Evolutionary conservation across 192 early-diverging fungal species (phyloP).

Genomic region (Coemansia sp.): DNA sequence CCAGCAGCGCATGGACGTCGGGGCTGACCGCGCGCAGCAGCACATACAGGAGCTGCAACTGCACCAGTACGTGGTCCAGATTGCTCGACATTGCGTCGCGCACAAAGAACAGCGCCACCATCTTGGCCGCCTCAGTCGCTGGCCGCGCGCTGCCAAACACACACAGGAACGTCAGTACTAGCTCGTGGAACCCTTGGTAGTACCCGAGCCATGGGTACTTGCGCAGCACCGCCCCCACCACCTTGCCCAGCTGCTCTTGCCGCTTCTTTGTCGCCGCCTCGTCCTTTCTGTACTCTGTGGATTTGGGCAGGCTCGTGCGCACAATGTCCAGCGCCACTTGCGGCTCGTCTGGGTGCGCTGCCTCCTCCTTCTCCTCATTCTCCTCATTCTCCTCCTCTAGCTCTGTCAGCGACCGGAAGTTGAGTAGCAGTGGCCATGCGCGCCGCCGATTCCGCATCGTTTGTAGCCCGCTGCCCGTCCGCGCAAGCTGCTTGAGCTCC

Average conservation of each 20-base stretch:
- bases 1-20: slow-evolving; percentile 32
- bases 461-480: slow-evolving; percentile 37
- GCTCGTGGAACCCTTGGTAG: slow-evolving; percentile 65
- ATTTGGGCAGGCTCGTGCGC: slow-evolving; percentile 30
- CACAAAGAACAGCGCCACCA: slow-evolving; percentile 58
- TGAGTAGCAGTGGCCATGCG: slow-evolving; percentile 50
- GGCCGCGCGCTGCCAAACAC: slow-evolving; percentile 58
- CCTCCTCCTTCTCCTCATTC: not conserved
- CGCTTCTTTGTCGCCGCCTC: slow-evolving; percentile 40
- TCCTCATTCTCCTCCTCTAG: not conserved
- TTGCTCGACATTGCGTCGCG: slow-evolving; percentile 48
- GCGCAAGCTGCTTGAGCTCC: slow-evolving; percentile 38
- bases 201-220: slow-evolving; percentile 64
- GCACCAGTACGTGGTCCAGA: slow-evolving; percentile 38
- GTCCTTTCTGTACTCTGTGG: slow-evolving; percentile 27
- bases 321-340: slow-evolving; percentile 45
- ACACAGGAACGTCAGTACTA: slow-evolving; percentile 51
- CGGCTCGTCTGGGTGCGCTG: slow-evolving; percentile 36
- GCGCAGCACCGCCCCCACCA: slow-evolving; percentile 56
- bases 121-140: slow-evolving; percentile 56
- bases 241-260: slow-evolving; percentile 52
- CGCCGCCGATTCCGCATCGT: slow-evolving; percentile 36
- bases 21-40: slow-evolving; percentile 27
- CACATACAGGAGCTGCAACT: slow-evolving; percentile 39
- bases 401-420: slow-evolving; percentile 40